Evolutionary conservation across 495 filamentous ascomycete species (phyloP), one percentile per base, ranked within the genome.

Genomic region (Podospora didyma): DNA sequence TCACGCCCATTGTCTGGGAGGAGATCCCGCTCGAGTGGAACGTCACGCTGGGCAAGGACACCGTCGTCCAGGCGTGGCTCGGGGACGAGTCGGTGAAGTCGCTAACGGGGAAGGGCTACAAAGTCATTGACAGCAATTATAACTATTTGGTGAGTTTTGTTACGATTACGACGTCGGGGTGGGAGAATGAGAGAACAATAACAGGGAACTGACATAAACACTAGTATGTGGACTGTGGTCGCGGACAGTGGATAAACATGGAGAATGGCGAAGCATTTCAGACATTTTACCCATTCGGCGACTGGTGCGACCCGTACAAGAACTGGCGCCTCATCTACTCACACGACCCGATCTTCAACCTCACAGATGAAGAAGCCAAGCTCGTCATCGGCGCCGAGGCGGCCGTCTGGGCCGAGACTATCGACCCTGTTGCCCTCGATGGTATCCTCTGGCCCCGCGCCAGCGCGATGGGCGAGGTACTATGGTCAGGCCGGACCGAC

Each of bases 211-310:
- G 39, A 72, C 45, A 46, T 14, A 12, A 51, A 11, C 45, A 20
- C 9, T 31, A 85, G 83, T 91, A 92, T 60, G 83, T 93, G 54
- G 89, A 93, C 79, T 93, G 89, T 66, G 89, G 89, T 17, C 78
- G 81, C 49, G 88, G 89, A 31, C 80, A 89, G 60, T 94, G 86
- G 86, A 76, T 93, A 53, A 82, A 86, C 75, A 85, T 87, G 52
- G 68, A 61, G 22, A 76, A 76, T 48, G 77, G 75, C 31, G 68
- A 66, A 1, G 61, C 72, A 12, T 74, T 74, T 59, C 22, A 64
- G 10, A 53, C 66, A 11, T 79, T 72, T 69, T 89, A 75, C 60
- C 89, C 89, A 6, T 93, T 84, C 75, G 68, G 72, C 56, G 89
- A 93, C 70, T 94, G 89, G 73, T 94, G 89, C 70, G 69, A 67